A percentile compares a stretch with the other conserved stretches of the same genome.
Conservation (phyloP, 2,329 filamentous ascomycete genomes). For the Helicocarpus griseus region DNA sequence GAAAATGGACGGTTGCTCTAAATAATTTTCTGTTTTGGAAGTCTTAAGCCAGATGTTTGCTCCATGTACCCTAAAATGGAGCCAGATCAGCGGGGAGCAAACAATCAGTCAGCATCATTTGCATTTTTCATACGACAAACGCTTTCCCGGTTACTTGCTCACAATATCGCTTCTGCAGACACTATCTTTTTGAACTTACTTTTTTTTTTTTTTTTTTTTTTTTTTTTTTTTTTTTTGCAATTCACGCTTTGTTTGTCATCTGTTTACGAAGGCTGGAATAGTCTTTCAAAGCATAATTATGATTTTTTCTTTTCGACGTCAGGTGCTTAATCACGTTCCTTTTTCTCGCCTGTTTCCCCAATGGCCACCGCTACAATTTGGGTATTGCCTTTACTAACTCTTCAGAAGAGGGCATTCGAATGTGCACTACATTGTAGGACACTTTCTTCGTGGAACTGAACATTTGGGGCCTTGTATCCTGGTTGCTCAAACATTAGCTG, state of each 20-base stretch:
- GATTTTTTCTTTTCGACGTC: not conserved
- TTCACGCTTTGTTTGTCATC: not conserved
- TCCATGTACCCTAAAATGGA: not conserved
- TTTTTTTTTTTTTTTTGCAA: too few relatives aligned
- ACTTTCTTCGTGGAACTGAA: not conserved
- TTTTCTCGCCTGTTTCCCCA: not conserved
- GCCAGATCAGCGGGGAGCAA: not conserved
- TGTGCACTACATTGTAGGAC: not conserved
- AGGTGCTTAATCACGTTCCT: not conserved
- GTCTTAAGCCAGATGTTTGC: not conserved
- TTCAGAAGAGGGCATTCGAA: not conserved
- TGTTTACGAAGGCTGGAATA: not conserved
- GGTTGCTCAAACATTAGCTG: not conserved
- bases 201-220: not conserved
- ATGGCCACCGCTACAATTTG: not conserved
- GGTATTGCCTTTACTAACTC: not conserved
- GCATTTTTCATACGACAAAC: not conserved
- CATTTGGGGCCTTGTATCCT: conserved; percentile 2
- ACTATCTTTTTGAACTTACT: not conserved
- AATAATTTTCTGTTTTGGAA: not conserved
- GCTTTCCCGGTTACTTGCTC: not conserved
- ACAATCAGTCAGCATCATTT: not conserved
- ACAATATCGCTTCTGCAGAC: not conserved
- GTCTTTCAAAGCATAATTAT: not conserved
- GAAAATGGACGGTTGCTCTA: not conserved